Evolutionary conservation across 2,329 filamentous ascomycete species (phyloP).

Genomic region (Epichloe baconii): DNA sequence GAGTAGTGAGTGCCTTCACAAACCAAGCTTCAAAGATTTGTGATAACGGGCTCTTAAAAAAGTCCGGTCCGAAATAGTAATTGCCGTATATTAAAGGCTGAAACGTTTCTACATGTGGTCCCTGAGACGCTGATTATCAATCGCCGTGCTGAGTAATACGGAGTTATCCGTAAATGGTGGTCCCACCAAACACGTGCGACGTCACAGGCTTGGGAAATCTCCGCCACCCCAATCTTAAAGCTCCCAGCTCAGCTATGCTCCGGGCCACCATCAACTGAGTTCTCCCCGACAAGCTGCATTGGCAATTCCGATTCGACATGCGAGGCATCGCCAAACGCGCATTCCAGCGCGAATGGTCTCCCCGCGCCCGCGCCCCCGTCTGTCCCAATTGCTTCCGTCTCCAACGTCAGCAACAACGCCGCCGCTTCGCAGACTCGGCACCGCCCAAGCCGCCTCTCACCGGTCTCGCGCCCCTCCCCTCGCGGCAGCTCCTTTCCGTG

Average conservation of each 20-base stretch:
- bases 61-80: too few species aligned
- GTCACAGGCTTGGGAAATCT: background rate
- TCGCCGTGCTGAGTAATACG: too few species aligned
- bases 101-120: too few species aligned
- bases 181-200: constrained; percentile 5
- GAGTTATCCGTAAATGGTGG: too few species aligned
- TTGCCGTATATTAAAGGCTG: too few species aligned
- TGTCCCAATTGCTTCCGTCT: constrained; percentile 8
- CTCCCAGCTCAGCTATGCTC: background rate
- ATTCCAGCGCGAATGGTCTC: constrained; percentile 17
- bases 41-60: too few species aligned
- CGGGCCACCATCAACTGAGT: background rate
- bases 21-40: too few species aligned
- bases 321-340: background rate
- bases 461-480: constrained; percentile 46
- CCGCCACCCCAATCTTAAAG: background rate
- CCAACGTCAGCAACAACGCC: constrained; percentile 14
- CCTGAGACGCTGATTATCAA: too few species aligned
- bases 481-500: constrained; percentile 67
- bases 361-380: constrained; percentile 8
- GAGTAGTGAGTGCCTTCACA: too few species aligned
- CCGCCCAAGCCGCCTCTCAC: constrained; percentile 30
- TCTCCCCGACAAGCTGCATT: background rate
- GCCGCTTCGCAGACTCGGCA: constrained; percentile 17
- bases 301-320: background rate